Base-by-base conservation (phyloP, 2,329 filamentous ascomycete genomes). In the Aphanoascus verrucosus region DNA sequence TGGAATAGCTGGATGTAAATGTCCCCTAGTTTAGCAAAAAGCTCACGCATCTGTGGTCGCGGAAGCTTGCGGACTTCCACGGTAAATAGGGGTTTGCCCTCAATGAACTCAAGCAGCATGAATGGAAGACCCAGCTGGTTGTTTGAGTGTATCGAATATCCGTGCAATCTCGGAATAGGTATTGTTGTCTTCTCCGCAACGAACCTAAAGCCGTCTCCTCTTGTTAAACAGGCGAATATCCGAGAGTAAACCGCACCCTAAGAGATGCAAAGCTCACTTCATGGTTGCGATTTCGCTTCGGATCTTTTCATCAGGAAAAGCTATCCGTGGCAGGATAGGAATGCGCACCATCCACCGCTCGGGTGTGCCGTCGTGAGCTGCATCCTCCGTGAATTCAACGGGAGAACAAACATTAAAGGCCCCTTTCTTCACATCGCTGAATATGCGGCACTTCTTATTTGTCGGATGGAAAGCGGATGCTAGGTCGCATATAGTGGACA, bases 101-200 rank as follows among this genome's bases (percentile, higher is more conserved):
- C 32, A n/a, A 57, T 35, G 41, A 50, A 55, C 32, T 55, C 55
- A 5, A 57, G 5, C 12, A 44, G 17, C 48, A 57, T 40, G 20
- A 55, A 57, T 3, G 52, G 55, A 52, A 57, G 48, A 35, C 38
- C 44, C 23, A 56, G 55, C 32, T 52, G 6, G 34, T 55, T 57
- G 49, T 57, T 42, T 31, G 31, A 20, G 9, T 41, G 45, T n/a
- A 55, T 52, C 3, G 52, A 54, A 17, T 54, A 56, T 17, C 31
- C 23, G 15, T 35, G 31, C 1, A 54, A 41, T 32, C 48, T 48
- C 12, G 65, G 56, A 43, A 59, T 58, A 23, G 58, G 55, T 43
- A 60, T 59, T 11, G 54, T 59, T 17, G 55, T 59, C 35, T 52
- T 60, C 38, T 57, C 49, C 19, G 57, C 49, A 34, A 60, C 56